These are phyloP conservation scores for Penicillium rolfsii DNA, from an alignment of 2,329 filamentous ascomycete genomes.

Conservation along the genomic window DNA sequence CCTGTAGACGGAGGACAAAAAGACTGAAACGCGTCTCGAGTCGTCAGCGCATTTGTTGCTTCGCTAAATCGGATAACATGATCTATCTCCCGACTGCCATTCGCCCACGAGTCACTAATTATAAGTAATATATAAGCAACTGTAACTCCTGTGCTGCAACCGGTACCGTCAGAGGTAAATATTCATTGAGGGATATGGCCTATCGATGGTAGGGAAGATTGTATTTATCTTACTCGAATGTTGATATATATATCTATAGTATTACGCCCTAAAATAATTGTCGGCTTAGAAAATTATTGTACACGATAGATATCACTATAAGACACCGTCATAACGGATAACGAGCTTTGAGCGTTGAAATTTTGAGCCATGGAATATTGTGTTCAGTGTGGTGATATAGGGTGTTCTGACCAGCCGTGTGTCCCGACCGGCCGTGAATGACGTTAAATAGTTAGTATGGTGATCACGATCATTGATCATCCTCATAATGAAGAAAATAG, in stretches of 20 bases:
- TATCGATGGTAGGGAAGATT: neutral
- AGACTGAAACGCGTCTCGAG: neutral
- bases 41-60: neutral
- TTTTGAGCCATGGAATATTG: too few relatives aligned
- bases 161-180: slow-evolving; percentile 1
- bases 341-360: too few relatives aligned
- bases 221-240: neutral
- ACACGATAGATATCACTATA: too few relatives aligned
- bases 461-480: neutral
- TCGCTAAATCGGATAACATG: neutral
- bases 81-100: slow-evolving; percentile 1
- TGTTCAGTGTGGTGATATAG: too few relatives aligned
- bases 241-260: too few relatives aligned
- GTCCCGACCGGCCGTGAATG: too few relatives aligned
- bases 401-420: too few relatives aligned
- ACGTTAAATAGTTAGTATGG: neutral
- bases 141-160: neutral
- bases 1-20: neutral
- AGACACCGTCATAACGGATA: too few relatives aligned
- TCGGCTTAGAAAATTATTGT: too few relatives aligned
- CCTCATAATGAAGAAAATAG: too few relatives aligned
- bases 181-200: neutral
- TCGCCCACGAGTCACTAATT: slow-evolving; percentile 5
- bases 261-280: too few relatives aligned
- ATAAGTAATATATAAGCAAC: neutral